A percentile compares a stretch with the other conserved stretches of the same genome.
phyloP scores from a whole-genome alignment of 1,284 basidiomycete species.

The Macrocystidia cucumis region DNA sequence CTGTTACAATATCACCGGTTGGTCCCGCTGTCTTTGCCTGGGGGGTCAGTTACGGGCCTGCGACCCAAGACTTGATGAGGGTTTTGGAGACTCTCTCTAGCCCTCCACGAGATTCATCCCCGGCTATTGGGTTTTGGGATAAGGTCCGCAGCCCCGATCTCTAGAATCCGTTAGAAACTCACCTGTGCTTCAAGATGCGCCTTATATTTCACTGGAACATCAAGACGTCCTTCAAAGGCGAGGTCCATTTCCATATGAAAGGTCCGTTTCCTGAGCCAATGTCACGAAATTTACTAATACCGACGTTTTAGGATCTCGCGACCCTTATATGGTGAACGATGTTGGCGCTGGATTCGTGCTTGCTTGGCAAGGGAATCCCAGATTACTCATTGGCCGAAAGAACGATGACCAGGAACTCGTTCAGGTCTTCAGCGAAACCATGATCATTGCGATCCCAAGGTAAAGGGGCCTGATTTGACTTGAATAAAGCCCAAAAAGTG shows the following conservation, averaged over 20 bases:
- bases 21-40: constrained; percentile 77
- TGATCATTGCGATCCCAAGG: constrained; percentile 82
- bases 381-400: constrained; percentile 65
- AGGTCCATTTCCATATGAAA: constrained; percentile 81
- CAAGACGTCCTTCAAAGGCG: constrained; percentile 65
- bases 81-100: constrained; percentile 81
- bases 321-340: constrained; percentile 75
- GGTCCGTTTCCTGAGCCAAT: constrained; percentile 32
- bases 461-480: constrained; percentile 23
- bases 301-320: constrained; percentile 60
- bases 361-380: constrained; percentile 77
- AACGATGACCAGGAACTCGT: constrained; percentile 78
- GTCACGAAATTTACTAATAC: constrained; percentile 9
- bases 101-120: constrained; percentile 81
- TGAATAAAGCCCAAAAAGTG: neutral
- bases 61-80: constrained; percentile 82
- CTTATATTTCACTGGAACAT: constrained; percentile 82
- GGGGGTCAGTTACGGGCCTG: constrained; percentile 86
- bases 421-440: constrained; percentile 78
- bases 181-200: constrained; percentile 47
- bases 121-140: constrained; percentile 92
- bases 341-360: constrained; percentile 86
- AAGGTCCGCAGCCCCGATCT: constrained; percentile 35
- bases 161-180: neutral
- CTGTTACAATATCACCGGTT: constrained; percentile 59